A percentile compares a stretch with the other conserved stretches of the same genome.
Conservation (phyloP, 495 filamentous ascomycete species). For the Daldinia grandis region DNA sequence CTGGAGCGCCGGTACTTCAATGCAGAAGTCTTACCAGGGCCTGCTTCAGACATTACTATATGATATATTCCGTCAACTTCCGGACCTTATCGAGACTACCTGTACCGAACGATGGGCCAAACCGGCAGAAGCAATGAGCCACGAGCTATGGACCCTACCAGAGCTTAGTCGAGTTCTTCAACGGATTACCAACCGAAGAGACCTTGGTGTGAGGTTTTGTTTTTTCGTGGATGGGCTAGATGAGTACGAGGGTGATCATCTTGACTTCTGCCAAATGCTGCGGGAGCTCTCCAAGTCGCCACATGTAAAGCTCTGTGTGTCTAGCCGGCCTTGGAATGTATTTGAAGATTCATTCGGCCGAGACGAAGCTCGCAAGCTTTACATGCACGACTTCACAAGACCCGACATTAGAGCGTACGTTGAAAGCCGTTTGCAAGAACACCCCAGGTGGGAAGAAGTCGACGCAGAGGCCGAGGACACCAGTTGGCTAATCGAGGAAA, state of each 20-base stretch:
- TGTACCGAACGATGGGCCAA: constrained; percentile 24
- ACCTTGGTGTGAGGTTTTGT: constrained; percentile 24
- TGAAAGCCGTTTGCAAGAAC: constrained; percentile 6
- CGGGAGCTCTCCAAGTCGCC: neutral
- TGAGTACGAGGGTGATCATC: constrained; percentile 33
- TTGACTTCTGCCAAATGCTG: constrained; percentile 14
- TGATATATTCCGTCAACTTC: constrained; percentile 45
- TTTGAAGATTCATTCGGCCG: constrained; percentile 53
- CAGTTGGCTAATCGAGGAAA: constrained; percentile 1
- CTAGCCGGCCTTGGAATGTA: constrained; percentile 57
- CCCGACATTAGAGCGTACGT: constrained; percentile 9
- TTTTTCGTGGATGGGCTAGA: constrained; percentile 46
- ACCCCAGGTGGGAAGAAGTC: constrained; percentile 13
- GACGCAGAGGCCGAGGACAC: neutral
- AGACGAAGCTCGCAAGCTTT: neutral
- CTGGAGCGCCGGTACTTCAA: constrained; percentile 45
- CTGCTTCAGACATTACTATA: constrained; percentile 52
- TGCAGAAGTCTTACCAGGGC: constrained; percentile 53
- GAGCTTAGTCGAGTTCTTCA: constrained; percentile 8
- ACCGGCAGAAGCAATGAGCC: neutral
- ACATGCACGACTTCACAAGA: constrained; percentile 10
- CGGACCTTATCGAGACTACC: constrained; percentile 24
- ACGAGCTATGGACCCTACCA: neutral
- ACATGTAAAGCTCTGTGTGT: constrained; percentile 58
- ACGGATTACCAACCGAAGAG: neutral